A percentile compares a stretch with the other conserved stretches of the same genome.
phyloP scores from a whole-genome alignment of 768 basidiomycete species.

The Mycena crocata region DNA sequence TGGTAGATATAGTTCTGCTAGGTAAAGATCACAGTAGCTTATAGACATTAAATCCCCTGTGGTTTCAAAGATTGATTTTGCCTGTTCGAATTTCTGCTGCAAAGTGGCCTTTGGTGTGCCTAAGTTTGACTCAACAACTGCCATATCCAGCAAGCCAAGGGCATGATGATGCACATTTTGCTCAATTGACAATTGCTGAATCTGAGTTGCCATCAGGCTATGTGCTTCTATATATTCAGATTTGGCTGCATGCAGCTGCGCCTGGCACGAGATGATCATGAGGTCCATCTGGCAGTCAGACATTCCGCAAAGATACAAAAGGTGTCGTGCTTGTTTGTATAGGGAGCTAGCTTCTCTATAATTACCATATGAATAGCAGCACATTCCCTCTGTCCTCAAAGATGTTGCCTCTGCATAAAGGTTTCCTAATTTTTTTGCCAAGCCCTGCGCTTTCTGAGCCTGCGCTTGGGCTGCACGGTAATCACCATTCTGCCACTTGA shows the following conservation, averaged over 20 bases:
- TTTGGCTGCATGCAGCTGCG: neutral
- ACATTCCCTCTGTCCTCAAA: neutral
- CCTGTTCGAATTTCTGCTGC: too few relatives aligned
- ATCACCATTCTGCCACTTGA: neutral
- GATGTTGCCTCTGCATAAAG: neutral
- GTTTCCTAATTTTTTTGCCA: neutral
- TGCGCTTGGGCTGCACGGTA: neutral
- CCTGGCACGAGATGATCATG: neutral
- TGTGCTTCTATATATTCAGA: neutral
- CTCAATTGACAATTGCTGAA: too few relatives aligned
- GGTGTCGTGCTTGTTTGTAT: neutral
- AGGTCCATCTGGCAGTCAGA: neutral
- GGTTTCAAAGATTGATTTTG: too few relatives aligned
- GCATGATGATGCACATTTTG: too few relatives aligned
- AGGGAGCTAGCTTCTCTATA: neutral
- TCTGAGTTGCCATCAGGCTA: too few relatives aligned
- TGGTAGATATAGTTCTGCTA: too few relatives aligned
- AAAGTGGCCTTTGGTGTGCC: too few relatives aligned
- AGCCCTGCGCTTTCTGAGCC: neutral
- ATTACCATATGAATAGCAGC: neutral
- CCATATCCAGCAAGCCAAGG: too few relatives aligned
- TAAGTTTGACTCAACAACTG: too few relatives aligned
- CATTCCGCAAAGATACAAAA: neutral
- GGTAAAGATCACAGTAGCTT: too few relatives aligned
- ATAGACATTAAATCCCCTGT: too few relatives aligned